Evolutionary conservation across 1,284 basidiomycete genomes (phyloP), one percentile per base, ranked within the genome.

Genomic region (Leccinum insolens): DNA sequence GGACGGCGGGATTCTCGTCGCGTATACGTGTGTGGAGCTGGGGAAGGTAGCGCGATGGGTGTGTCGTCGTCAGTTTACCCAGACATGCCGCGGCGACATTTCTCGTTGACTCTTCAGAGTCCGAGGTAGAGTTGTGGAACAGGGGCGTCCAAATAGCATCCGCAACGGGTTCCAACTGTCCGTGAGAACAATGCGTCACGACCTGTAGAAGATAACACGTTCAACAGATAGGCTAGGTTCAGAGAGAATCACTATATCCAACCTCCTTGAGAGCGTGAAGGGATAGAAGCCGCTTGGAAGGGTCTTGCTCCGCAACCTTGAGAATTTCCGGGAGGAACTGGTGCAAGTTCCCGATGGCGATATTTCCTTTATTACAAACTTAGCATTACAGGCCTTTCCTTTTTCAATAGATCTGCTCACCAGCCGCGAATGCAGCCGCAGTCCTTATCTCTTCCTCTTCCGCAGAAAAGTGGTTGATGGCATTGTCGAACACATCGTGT

Each of bases 51-150:
- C 91, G 89, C 1, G 89, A 87, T 6, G 97, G 95, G 66, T 97
- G 92, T 1, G 94, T 94, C 0, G 93, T 94, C 0, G 96, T 97
- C 57, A 99, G 84, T 78, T 98, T 96, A 61, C 97, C 98, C 20
- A 99, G 86, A 78, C 97, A 99, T 22, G 98, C 96, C 60, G 97
- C 96, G 41, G 95, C 95, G 67, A 99, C 94, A 77, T 97, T 98
- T 66, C 96, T 85, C 3, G 95, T 93, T 4, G 92, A 94, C 78
- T 99, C 97, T 72, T 98, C 95, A 15, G 93, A 87, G 69, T 88
- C 90, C 2, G 76, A 77, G 69, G 91, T 87, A 14, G 93, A 93
- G 77, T 93, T 91, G 75, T 93, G 89, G 78, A 98, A 96, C 17
- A 97, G 85, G 0, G 96, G 95, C 4, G 85, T 85, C 98, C 98